phyloP scores from a whole-genome alignment of 495 filamentous ascomycete genomes.

The Penicillium roqueforti region DNA sequence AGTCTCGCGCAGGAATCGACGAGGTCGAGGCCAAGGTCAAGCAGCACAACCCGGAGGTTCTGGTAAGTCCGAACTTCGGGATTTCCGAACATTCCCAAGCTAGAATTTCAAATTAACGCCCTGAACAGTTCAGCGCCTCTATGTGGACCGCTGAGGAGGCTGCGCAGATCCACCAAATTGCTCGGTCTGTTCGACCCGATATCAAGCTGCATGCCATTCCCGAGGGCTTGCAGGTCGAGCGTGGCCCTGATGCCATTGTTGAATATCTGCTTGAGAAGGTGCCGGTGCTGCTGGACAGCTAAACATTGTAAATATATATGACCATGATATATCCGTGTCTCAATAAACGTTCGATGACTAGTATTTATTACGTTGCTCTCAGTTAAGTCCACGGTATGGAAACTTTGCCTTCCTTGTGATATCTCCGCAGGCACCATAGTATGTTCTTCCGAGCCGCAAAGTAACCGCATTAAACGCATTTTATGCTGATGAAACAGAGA shows the following conservation, averaged over 20 bases:
- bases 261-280: constrained; percentile 60
- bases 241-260: constrained; percentile 61
- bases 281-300: constrained; percentile 46
- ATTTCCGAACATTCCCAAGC: constrained; percentile 10
- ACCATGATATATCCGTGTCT: not conserved
- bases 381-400: no score
- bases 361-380: no score
- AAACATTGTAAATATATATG: constrained; percentile 9
- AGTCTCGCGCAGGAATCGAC: constrained; percentile 42
- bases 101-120: constrained; percentile 3
- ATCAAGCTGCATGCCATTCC: constrained; percentile 60
- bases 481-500: no score
- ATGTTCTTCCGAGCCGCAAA: no score
- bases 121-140: constrained; percentile 56
- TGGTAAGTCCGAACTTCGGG: constrained; percentile 33
- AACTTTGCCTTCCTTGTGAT: no score
- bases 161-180: constrained; percentile 50
- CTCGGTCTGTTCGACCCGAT: constrained; percentile 45
- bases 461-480: no score
- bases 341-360: not conserved
- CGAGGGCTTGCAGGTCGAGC: constrained; percentile 59
- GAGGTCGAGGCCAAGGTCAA: constrained; percentile 48
- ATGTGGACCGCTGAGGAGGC: constrained; percentile 64
- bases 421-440: no score
- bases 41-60: constrained; percentile 47